Percentiles rank a stretch among this genome's conserved stretches.
Conservation (phyloP, 495 filamentous ascomycete genomes). For the Aspergillus biplanus region DNA sequence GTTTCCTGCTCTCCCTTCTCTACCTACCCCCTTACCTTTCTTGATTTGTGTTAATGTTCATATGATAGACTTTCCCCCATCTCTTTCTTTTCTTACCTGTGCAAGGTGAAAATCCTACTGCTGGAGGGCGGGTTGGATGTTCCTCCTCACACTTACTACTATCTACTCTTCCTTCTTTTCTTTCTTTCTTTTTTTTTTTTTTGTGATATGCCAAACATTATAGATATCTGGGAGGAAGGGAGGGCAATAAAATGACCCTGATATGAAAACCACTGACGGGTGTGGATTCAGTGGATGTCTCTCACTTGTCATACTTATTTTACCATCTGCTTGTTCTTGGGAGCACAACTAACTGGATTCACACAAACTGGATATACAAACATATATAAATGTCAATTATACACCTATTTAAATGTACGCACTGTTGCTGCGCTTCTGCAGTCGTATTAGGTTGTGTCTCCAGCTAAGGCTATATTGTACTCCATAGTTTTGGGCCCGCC, state of each 20-base stretch:
- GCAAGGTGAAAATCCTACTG: not conserved
- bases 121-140: not conserved
- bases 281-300: not conserved
- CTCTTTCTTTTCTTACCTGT: slow-evolving; percentile 14
- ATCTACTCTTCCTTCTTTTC: slow-evolving; percentile 12
- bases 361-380: slow-evolving; percentile 5
- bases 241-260: not conserved
- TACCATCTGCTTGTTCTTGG: not conserved
- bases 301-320: slow-evolving; percentile 3
- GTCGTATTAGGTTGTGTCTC: not conserved
- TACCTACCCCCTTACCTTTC: slow-evolving; percentile 6
- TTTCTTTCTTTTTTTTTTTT: slow-evolving; percentile 12
- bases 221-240: slow-evolving; percentile 15
- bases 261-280: not conserved
- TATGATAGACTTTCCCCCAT: slow-evolving; percentile 28
- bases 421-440: not conserved
- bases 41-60: slow-evolving; percentile 30
- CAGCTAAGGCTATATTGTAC: not conserved
- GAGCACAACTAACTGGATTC: not conserved
- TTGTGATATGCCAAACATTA: slow-evolving; percentile 15
- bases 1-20: not conserved
- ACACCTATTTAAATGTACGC: not conserved
- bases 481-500: not conserved
- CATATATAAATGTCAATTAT: not conserved
- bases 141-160: not conserved